Conservation (phyloP, 176 grass and related monocot genomes). For the Eleusine indica region DNA sequence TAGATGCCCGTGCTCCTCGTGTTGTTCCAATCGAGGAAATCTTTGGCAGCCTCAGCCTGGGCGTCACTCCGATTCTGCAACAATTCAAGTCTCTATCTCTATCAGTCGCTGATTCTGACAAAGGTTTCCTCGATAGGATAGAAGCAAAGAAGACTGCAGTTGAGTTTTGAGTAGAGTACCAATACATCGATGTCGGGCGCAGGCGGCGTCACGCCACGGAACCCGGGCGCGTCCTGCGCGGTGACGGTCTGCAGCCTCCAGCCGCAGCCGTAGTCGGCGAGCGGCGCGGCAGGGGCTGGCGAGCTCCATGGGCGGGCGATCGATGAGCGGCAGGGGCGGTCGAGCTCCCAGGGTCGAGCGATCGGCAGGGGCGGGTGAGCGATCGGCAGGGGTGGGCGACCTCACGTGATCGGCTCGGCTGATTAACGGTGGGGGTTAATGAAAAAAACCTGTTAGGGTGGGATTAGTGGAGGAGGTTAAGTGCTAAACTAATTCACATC, state of each 20-base stretch:
- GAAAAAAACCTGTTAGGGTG: too few species aligned
- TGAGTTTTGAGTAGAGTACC: background rate
- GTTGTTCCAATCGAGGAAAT: background rate
- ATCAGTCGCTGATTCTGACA: background rate
- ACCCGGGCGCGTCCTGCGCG: constrained; percentile 39
- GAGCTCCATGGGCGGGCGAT: too few species aligned
- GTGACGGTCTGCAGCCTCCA: constrained; percentile 87
- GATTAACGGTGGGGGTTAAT: too few species aligned
- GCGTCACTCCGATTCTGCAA: constrained; percentile 50
- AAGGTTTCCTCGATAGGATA: background rate
- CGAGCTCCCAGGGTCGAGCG: too few species aligned
- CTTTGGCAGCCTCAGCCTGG: constrained; percentile 34
- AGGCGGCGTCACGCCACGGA: background rate
- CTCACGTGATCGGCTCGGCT: too few species aligned
- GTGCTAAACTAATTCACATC: too few species aligned
- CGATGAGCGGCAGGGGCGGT: too few species aligned
- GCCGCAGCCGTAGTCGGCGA: constrained; percentile 70
- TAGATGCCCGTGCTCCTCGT: constrained; percentile 35
- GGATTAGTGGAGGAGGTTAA: too few species aligned
- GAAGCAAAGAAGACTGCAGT: background rate
- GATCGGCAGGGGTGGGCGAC: too few species aligned
- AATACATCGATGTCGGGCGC: background rate
- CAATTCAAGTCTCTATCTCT: background rate
- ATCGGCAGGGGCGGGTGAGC: too few species aligned
- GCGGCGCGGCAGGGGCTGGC: constrained; percentile 72